Evolutionary conservation across 2,329 filamentous ascomycete species (phyloP).

Genomic region (Penicillium brevicompactum): DNA sequence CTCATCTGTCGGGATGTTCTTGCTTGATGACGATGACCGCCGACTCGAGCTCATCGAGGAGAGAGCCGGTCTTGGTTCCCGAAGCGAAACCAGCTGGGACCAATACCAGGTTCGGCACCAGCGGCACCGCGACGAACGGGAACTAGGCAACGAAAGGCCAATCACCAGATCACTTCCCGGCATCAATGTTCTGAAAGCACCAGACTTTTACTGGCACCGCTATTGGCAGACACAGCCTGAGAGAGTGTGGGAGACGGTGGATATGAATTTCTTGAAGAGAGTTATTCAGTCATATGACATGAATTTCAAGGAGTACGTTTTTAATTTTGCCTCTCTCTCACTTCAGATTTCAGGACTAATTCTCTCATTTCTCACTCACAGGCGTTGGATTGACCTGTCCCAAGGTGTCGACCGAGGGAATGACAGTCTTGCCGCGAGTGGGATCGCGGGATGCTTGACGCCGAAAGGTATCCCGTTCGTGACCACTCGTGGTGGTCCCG

Average conservation of each 20-base stretch:
- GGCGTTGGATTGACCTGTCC: slow-evolving; percentile 62
- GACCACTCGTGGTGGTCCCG: slow-evolving; percentile 60
- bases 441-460: slow-evolving; percentile 68
- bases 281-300: slow-evolving; percentile 57
- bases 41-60: slow-evolving; percentile 55
- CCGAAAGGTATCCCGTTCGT: slow-evolving; percentile 65
- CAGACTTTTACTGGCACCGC: slow-evolving; percentile 57
- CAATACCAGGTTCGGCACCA: slow-evolving; percentile 63
- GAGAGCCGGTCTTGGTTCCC: slow-evolving; percentile 43
- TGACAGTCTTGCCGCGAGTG: slow-evolving; percentile 49
- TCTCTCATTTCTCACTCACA: slow-evolving; percentile 15
- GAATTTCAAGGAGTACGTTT: slow-evolving; percentile 56
- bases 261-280: slow-evolving; percentile 61
- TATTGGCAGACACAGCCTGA: slow-evolving; percentile 57
- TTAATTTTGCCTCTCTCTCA: background rate
- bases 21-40: slow-evolving; percentile 59
- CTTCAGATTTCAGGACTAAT: background rate
- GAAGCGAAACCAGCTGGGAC: slow-evolving; percentile 31
- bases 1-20: slow-evolving; percentile 62
- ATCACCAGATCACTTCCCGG: slow-evolving; percentile 63
- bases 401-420: slow-evolving; percentile 70
- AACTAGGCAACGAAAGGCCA: slow-evolving; percentile 58
- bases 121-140: slow-evolving; percentile 52
- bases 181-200: slow-evolving; percentile 51
- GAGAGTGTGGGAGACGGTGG: slow-evolving; percentile 67